phyloP scores from a whole-genome alignment of 129 eudicot genomes.

The Mikania micrantha region DNA sequence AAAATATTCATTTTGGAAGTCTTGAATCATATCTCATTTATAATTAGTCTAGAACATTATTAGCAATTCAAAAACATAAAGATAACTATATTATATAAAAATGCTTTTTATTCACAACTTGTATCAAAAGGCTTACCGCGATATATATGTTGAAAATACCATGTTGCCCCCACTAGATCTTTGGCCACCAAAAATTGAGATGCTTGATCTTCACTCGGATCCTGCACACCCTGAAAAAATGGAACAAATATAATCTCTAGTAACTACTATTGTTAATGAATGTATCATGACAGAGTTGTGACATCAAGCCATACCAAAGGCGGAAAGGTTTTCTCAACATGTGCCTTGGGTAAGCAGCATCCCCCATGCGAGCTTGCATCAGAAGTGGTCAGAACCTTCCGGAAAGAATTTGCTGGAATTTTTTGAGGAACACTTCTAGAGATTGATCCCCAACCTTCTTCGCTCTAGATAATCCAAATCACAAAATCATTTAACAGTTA shows the following conservation, averaged over 20 bases:
- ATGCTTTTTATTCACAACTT: background rate
- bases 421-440: conserved; percentile 4
- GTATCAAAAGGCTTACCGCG: conserved; percentile 15
- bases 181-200: conserved; percentile 24
- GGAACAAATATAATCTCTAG: background rate
- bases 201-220: conserved; percentile 10
- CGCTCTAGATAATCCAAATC: background rate
- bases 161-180: conserved; percentile 24
- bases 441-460: conserved; percentile 1
- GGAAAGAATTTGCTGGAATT: conserved; percentile 8
- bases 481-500: background rate
- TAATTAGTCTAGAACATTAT: background rate
- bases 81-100: background rate
- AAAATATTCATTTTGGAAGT: background rate
- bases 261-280: background rate
- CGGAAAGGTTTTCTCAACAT: conserved; percentile 28
- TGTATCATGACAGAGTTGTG: background rate
- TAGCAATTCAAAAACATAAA: background rate
- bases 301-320: conserved; percentile 21
- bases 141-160: conserved; percentile 27
- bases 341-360: conserved; percentile 17
- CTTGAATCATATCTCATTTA: background rate
- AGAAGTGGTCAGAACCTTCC: conserved; percentile 24
- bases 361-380: conserved; percentile 40
- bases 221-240: conserved; percentile 11